A percentile compares a stretch with the other conserved stretches of the same genome.
phyloP scores from a whole-genome alignment of 139 green algal species.

The Chlorella vulgaris region DNA sequence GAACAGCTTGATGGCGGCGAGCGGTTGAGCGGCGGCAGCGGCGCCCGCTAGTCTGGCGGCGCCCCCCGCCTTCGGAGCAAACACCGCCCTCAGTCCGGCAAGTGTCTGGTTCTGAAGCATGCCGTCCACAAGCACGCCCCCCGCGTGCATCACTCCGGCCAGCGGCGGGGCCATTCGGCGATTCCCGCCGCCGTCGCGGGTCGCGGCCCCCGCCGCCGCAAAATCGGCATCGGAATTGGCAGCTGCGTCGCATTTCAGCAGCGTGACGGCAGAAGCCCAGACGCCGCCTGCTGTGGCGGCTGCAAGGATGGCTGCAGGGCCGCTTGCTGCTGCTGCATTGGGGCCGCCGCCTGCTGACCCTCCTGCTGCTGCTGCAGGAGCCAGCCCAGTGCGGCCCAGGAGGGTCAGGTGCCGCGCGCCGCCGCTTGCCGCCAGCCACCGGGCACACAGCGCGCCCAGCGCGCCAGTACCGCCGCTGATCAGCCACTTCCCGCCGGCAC shows the following conservation, averaged over 20 bases:
- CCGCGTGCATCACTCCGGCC: slow-evolving; percentile 49
- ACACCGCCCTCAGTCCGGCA: slow-evolving; percentile 6
- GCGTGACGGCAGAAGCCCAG: background rate
- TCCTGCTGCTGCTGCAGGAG: no score
- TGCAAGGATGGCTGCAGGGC: background rate
- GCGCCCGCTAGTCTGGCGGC: background rate
- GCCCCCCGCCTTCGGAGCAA: slow-evolving; percentile 46
- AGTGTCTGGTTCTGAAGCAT: slow-evolving; percentile 36
- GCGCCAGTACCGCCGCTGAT: slow-evolving; percentile 54
- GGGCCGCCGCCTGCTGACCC: background rate
- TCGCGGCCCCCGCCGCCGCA: no score
- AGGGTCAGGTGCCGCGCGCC: background rate
- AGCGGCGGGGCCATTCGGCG: no score
- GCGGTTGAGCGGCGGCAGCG: background rate
- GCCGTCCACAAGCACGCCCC: slow-evolving; percentile 46
- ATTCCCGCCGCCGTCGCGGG: no score
- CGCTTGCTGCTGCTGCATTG: background rate
- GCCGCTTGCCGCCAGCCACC: slow-evolving; percentile 61
- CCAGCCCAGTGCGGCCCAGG: background rate
- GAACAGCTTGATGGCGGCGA: slow-evolving; percentile 44
- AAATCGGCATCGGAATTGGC: slow-evolving; percentile 11
- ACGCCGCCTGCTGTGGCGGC: background rate
- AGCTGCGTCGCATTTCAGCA: slow-evolving; percentile 39
- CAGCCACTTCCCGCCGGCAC: slow-evolving; percentile 78
- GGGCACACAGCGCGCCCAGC: slow-evolving; percentile 59